Base-by-base conservation (phyloP, 371 early-diverging fungal genomes). In the Quaeritorhiza haematococci region DNA sequence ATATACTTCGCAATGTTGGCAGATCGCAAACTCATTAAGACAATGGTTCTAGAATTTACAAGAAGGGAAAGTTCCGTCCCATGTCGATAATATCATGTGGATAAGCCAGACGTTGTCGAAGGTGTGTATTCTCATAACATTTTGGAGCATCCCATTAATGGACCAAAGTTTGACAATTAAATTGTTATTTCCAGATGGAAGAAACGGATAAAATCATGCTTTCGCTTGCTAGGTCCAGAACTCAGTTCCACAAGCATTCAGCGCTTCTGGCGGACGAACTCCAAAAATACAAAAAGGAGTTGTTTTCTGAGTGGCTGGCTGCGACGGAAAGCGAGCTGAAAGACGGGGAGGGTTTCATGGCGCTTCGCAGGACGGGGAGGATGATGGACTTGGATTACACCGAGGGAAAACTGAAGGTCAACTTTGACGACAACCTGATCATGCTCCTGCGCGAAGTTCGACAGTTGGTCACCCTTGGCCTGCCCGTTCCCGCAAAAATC, bases 351-450 rank as follows among this genome's bases (percentile, higher is more conserved):
- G 62, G 10, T 13, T 55, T 0, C 46, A 10, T 64, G 45, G 47
- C 67, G 1, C 44, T 60, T 1, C 42, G 43, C 0, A 49, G 42
- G 45, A 51, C 53, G 19, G 69, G 73, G 0, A 34, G 63, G 7
- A 35, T 78, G 43, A 75, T 81, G 73, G 75, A 79, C 41, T 62
- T 81, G 30, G 70, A 76, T 49, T 61, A 49, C 21, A 33, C 48
- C 1, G 66, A 66, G 44, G 82, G 82, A 29, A 52, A 62, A 29
- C 58, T 81, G 27, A 30, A 49, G 19, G 78, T 81, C 26, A 71
- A 73, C 52, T 79, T 64, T 64, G 61, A 58, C 27, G 79, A 79
- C 19, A 42, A 62, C 1, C 51, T 76, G 17, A 73, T 74, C 2
- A 49, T 62, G 0, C 50, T 79, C 29, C 50, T 79, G 15, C 57